A percentile compares a stretch with the other conserved stretches of the same genome.
phyloP scores from a whole-genome alignment of 2,329 filamentous ascomycete species.

The Aspergillus arachidicola region DNA sequence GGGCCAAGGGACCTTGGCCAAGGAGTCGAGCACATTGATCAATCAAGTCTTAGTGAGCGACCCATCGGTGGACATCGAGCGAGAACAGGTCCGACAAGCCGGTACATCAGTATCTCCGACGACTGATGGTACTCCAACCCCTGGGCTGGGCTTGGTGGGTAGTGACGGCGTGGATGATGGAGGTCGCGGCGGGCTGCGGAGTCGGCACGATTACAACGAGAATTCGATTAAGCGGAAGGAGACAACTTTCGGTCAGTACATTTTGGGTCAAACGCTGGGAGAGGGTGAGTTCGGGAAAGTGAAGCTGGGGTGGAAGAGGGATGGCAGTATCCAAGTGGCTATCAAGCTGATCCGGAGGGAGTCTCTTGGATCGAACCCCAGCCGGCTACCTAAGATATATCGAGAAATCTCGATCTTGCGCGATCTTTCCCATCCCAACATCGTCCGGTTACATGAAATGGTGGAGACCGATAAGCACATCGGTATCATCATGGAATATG shows the following conservation, averaged over 20 bases:
- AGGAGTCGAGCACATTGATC: constrained; percentile 78
- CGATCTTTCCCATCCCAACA: constrained; percentile 90
- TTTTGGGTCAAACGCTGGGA: constrained; percentile 91
- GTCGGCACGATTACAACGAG: constrained; percentile 60
- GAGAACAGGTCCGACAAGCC: constrained; percentile 69
- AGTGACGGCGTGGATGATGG: constrained; percentile 54
- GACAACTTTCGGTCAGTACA: constrained; percentile 92
- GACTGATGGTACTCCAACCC: constrained; percentile 48
- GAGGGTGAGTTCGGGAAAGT: constrained; percentile 99
- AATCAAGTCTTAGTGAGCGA: constrained; percentile 76
- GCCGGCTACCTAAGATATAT: constrained; percentile 91
- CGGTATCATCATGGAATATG: constrained; percentile 97
- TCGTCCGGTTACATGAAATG: constrained; percentile 96
- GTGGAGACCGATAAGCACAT: constrained; percentile 97
- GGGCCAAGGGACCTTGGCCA: constrained; percentile 62
- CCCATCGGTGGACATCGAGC: constrained; percentile 71
- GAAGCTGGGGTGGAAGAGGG: constrained; percentile 96
- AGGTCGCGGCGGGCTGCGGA: constrained; percentile 38
- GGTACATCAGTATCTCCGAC: constrained; percentile 56
- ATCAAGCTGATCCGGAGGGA: constrained; percentile 98
- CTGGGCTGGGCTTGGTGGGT: constrained; percentile 52
- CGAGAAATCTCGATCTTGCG: constrained; percentile 91
- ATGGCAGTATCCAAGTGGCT: constrained; percentile 89
- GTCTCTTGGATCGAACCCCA: constrained; percentile 83
- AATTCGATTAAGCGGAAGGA: constrained; percentile 70